A percentile compares a stretch with the other conserved stretches of the same genome.
Conservation (phyloP, 257 asterid species). For the Solanum chiquidenum region DNA sequence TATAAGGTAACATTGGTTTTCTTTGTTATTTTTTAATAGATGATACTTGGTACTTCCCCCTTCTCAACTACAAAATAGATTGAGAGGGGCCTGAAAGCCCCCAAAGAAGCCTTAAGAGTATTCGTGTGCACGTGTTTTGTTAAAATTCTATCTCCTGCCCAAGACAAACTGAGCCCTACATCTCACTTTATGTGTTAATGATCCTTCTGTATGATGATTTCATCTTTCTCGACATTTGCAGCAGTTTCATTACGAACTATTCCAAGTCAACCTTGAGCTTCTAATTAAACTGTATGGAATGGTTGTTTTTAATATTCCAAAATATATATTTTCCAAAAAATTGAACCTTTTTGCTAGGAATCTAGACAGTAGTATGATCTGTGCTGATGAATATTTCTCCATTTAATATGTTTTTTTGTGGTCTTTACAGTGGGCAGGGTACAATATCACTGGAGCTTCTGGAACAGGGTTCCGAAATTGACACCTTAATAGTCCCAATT, state of each 20-base stretch:
- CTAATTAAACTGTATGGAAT: neutral
- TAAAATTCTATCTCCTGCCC: neutral
- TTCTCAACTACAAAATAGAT: neutral
- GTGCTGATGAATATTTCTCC: neutral
- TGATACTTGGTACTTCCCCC: neutral
- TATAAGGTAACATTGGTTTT: constrained; percentile 44
- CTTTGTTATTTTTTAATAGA: neutral
- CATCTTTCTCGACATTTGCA: neutral
- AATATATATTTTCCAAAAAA: neutral
- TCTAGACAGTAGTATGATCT: neutral
- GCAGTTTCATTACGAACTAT: neutral
- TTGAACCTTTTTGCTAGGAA: neutral
- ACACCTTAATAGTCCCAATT: constrained; percentile 74
- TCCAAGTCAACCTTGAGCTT: neutral
- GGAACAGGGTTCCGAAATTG: constrained; percentile 70
- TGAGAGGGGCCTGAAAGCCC: neutral
- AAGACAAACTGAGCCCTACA: neutral
- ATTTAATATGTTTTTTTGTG: neutral
- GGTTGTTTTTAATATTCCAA: neutral
- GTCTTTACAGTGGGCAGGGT: constrained; percentile 76
- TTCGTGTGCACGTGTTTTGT: neutral
- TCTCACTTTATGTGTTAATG: neutral
- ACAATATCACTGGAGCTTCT: constrained; percentile 76
- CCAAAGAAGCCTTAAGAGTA: neutral
- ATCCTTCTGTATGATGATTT: neutral